Base-by-base conservation (phyloP, 106 monocot genomes). In the Platanthera zijinensis region DNA sequence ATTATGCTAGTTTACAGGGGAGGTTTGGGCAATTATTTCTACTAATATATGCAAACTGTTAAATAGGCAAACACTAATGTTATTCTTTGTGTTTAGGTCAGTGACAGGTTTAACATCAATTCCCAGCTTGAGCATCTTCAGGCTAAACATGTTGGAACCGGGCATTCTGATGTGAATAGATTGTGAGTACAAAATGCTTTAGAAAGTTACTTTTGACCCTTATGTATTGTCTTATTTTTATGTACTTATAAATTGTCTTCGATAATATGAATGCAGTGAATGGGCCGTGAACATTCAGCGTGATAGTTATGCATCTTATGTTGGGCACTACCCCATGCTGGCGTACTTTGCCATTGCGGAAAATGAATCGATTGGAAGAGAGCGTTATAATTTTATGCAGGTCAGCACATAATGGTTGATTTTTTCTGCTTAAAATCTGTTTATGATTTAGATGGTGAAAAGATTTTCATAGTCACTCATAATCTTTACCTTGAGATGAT, bases 121-220 rank as follows among this genome's bases (percentile, higher is more conserved):
- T 95, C 95, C 17, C 95, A 95, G 78, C 87, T 92, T 73, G 91
- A 91, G 81, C 91, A 95, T 86, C 91, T 95, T 75, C 95, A 95
- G 77, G 95, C 95, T 50, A 95, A 95, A 51, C 92, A 95, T 89
- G 89, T 92, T 62, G 91, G 91, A 25, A 95, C 89, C 10, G 91
- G 91, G 18, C 91, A 95, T 81, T 85, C 95, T 51, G 89, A 92
- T 69, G 45, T 89, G 78, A 85, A 68, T 61, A 83, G 91, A 95
- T 92, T 89, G 91, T 95, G 57, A 85, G 91, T 74, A 18, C 50
- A 17, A 3, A 14, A 15, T 48, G 21, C 19, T 49, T 4, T 13
- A 14, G 77, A 62, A 19, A 50, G 46, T 28, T 21, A 18, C 32
- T 70, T 12, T 13, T 50, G 30, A 50, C 13, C 5, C 3, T 32